A percentile compares a stretch with the other conserved stretches of the same genome.
These are phyloP conservation scores for Talaromyces rugulosus DNA, from an alignment of 2,329 filamentous ascomycete genomes.

Conservation along the genomic window DNA sequence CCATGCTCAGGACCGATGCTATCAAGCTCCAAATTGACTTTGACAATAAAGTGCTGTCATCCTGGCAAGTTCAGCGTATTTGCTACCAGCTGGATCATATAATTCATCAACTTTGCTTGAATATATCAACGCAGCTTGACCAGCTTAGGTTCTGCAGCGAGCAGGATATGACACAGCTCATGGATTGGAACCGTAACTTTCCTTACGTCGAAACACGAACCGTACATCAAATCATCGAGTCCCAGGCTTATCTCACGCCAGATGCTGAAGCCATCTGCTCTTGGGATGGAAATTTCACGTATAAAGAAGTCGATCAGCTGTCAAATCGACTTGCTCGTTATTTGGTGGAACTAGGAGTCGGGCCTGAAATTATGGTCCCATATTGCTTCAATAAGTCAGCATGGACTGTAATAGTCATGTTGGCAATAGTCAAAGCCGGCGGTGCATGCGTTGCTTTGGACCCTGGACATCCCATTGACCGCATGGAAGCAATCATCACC, in stretches of 20 bases:
- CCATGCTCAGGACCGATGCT: neutral
- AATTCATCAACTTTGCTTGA: neutral
- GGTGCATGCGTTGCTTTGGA: slow-evolving; percentile 9
- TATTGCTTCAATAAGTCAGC: slow-evolving; percentile 17
- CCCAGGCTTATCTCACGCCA: slow-evolving; percentile 9
- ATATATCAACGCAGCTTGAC: neutral
- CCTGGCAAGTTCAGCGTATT: neutral
- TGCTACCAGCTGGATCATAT: neutral
- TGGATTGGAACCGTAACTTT: neutral
- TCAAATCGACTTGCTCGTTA: slow-evolving; percentile 29
- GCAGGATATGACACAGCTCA: neutral
- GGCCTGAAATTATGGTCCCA: slow-evolving; percentile 21
- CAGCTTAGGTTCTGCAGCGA: neutral
- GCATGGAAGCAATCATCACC: neutral
- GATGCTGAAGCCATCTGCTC: slow-evolving; percentile 25
- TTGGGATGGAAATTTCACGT: slow-evolving; percentile 31
- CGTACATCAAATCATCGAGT: neutral
- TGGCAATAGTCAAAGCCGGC: slow-evolving; percentile 17
- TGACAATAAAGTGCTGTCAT: neutral
- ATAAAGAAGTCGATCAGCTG: slow-evolving; percentile 27
- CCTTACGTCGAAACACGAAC: neutral
- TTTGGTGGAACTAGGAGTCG: slow-evolving; percentile 24
- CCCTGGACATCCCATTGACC: neutral
- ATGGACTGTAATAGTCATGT: slow-evolving; percentile 14
- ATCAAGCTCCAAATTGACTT: neutral